These are phyloP conservation scores for Fusarium austroafricanum DNA, from an alignment of 2,329 filamentous ascomycete genomes.

Conservation along the genomic window DNA sequence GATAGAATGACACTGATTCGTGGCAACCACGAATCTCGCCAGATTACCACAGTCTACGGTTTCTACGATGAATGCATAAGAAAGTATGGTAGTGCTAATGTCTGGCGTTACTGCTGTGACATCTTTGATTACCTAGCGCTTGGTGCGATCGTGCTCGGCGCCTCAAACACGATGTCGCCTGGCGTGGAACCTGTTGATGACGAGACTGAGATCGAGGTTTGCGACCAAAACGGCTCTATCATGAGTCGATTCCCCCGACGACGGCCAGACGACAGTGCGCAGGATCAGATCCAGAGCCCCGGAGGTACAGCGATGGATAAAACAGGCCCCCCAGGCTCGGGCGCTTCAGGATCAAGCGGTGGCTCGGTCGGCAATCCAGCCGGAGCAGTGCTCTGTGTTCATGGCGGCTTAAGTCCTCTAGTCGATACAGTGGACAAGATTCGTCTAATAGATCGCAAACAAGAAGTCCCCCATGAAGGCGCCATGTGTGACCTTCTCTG, in stretches of 20 bases:
- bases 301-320: slow-evolving; percentile 46
- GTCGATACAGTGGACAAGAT: slow-evolving; percentile 97
- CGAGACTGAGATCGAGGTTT: slow-evolving; percentile 91
- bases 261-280: slow-evolving; percentile 41
- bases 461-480: slow-evolving; percentile 97
- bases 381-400: slow-evolving; percentile 92
- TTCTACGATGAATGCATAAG: slow-evolving; percentile 98
- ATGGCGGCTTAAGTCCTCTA: slow-evolving; percentile 90
- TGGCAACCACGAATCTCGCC: slow-evolving; percentile 94
- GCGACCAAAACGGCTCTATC: slow-evolving; percentile 84
- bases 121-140: slow-evolving; percentile 97
- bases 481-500: slow-evolving; percentile 99
- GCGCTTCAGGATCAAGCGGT: slow-evolving; percentile 76
- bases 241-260: slow-evolving; percentile 77
- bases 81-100: slow-evolving; percentile 96
- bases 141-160: slow-evolving; percentile 90
- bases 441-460: slow-evolving; percentile 91
- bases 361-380: slow-evolving; percentile 74
- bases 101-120: slow-evolving; percentile 97
- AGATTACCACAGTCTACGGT: slow-evolving; percentile 97
- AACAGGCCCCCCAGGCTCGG: slow-evolving; percentile 81
- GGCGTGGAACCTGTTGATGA: slow-evolving; percentile 67
- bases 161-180: slow-evolving; percentile 71
- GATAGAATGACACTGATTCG: slow-evolving; percentile 96
- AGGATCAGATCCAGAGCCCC: slow-evolving; percentile 46